Conservation (phyloP, 257 asterid genomes). For the Solanum lycopersicoides region DNA sequence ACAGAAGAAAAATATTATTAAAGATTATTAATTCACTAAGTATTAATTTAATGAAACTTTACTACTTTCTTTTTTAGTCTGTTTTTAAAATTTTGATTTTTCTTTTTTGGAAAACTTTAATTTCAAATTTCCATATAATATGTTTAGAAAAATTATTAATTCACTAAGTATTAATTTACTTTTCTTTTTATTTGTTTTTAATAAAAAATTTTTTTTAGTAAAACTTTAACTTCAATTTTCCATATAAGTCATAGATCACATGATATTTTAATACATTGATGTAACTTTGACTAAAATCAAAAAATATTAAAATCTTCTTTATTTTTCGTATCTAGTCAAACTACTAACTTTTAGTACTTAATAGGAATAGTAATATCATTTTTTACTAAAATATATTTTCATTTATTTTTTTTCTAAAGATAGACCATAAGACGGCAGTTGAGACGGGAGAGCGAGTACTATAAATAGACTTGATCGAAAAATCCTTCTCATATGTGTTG, state of each 20-base stretch:
- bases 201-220: fast-evolving
- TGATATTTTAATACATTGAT: background rate
- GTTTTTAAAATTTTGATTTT: too few relatives aligned
- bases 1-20: too few relatives aligned
- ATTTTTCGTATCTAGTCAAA: background rate
- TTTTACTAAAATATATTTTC: background rate
- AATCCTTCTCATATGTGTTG: background rate
- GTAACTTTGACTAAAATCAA: too few relatives aligned
- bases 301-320: background rate
- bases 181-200: too few relatives aligned
- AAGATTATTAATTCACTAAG: too few relatives aligned
- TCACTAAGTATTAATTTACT: background rate
- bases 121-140: too few relatives aligned
- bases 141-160: too few relatives aligned
- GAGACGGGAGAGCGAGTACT: background rate
- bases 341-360: background rate
- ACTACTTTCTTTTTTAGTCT: too few relatives aligned
- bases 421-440: background rate
- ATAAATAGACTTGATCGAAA: background rate
- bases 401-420: background rate
- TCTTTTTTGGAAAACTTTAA: too few relatives aligned
- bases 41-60: too few relatives aligned
- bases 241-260: too few relatives aligned
- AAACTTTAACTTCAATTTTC: background rate
- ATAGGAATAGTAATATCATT: too few relatives aligned